phyloP scores from a whole-genome alignment of 2,329 filamentous ascomycete species.

The Fusarium lyarnte region DNA sequence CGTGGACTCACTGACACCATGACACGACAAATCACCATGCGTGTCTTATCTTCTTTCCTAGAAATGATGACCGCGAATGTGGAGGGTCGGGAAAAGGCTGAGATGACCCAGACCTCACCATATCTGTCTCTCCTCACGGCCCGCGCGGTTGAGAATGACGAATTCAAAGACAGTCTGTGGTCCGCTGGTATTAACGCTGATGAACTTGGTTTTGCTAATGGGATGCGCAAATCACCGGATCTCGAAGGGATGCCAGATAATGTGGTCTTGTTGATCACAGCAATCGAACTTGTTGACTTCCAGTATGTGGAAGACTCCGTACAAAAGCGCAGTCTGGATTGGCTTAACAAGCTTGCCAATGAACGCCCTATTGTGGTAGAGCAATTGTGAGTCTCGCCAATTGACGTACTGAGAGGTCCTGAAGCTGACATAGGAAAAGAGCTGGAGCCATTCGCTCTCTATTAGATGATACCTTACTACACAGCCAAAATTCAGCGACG shows the following conservation, averaged over 20 bases:
- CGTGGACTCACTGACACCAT: conserved; percentile 71
- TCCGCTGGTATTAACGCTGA: conserved; percentile 62
- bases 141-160: conserved; percentile 64
- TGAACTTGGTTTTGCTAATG: conserved; percentile 42
- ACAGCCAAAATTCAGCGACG: conserved; percentile 69
- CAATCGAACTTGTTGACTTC: conserved; percentile 73
- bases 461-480: conserved; percentile 69
- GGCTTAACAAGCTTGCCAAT: conserved; percentile 67
- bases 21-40: conserved; percentile 67
- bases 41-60: conserved; percentile 70
- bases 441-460: conserved; percentile 66
- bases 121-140: conserved; percentile 70
- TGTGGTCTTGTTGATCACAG: conserved; percentile 69
- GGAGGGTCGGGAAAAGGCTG: conserved; percentile 16
- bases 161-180: conserved; percentile 71
- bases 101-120: conserved; percentile 55
- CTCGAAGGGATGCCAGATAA: conserved; percentile 64
- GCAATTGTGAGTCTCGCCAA: conserved; percentile 60
- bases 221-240: conserved; percentile 40
- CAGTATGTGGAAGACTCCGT: conserved; percentile 70
- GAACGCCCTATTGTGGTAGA: conserved; percentile 65
- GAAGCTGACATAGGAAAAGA: conserved; percentile 47
- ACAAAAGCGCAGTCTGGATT: conserved; percentile 67
- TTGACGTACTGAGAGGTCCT: conserved; percentile 10
- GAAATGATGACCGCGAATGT: conserved; percentile 47